Evolutionary conservation across 2,329 filamentous ascomycete species (phyloP), one percentile per base, ranked within the genome.

Genomic region (Exophiala viscosa): DNA sequence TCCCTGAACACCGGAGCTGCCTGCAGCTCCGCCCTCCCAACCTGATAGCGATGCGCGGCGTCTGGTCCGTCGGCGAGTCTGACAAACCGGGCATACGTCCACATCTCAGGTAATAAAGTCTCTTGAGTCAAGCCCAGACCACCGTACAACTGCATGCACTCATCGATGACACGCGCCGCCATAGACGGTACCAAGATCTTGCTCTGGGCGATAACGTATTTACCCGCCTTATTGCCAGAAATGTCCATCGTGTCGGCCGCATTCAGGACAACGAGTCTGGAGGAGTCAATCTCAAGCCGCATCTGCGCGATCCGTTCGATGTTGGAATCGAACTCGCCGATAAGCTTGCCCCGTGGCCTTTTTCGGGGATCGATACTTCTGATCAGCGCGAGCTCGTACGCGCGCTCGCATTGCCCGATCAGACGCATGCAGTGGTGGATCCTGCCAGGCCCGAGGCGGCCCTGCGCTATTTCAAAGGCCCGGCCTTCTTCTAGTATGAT

Each of bases 381-480:
- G 68, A 88, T 85, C 50, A 95, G 77, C 83, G 93, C 88, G 85
- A 86, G 91, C 66, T 95, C 89, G 23, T 95, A 82, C 1, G 88
- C 90, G 60, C 84, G 81, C 73, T 95, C 90, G 13, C 89, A 82
- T 50, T 87, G 85, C 45, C 90, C 90, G 65, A 95, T 90, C 61
- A 82, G 83, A 57, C 90, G 82, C 90, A 95, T 95, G 54, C 52
- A 87, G 73, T 95, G 90, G 73, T 95, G 90, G 66, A 95, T 95
- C 53, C 90, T 85, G 20, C 90, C 90, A 1, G 90, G 90, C 2
- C 90, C 90, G 34, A 95, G 83, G 62, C 90, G 86, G 42, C 90
- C 90, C 70, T 95, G 90, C 64, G 95, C 93, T 65, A 95, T 92
- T 72, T 95, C 90, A 67, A 95, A 95, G 32, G 90, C 90, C 53